phyloP scores from a whole-genome alignment of 1,284 basidiomycete genomes.

The Microbotryomycetes sp. region DNA sequence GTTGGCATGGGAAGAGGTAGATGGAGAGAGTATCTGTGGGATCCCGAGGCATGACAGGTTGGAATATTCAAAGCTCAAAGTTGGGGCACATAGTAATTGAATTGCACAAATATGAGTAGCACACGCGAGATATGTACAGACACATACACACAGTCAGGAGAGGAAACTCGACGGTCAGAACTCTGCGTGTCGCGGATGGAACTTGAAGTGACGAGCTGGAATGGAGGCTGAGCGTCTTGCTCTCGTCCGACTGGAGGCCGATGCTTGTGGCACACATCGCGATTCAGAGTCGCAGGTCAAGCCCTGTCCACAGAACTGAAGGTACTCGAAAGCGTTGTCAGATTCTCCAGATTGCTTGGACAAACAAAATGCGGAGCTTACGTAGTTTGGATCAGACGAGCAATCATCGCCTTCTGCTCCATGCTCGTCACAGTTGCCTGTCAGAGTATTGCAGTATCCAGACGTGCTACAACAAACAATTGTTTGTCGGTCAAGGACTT shows the following conservation, averaged over 20 bases:
- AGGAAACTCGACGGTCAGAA: too few species aligned
- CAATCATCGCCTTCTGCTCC: neutral
- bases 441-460: constrained; percentile 1
- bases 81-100: too few species aligned
- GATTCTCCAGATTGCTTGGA: neutral
- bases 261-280: neutral
- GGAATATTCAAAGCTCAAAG: too few species aligned
- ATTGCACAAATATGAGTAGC: too few species aligned
- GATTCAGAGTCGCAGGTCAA: neutral
- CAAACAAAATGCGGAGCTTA: neutral
- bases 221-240: too few species aligned
- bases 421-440: constrained; percentile 1
- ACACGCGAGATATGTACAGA: too few species aligned
- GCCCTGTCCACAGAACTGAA: neutral
- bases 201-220: too few species aligned
- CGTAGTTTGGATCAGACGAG: neutral
- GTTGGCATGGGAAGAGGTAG: constrained; percentile 12
- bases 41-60: neutral
- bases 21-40: neutral
- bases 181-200: too few species aligned
- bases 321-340: neutral
- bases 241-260: too few species aligned
- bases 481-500: too few species aligned
- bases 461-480: neutral
- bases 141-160: too few species aligned